Percentiles rank a stretch among this genome's conserved stretches.
phyloP scores from a whole-genome alignment of 1,139 yeast species.

The Kluyveromyces marxianus region DNA sequence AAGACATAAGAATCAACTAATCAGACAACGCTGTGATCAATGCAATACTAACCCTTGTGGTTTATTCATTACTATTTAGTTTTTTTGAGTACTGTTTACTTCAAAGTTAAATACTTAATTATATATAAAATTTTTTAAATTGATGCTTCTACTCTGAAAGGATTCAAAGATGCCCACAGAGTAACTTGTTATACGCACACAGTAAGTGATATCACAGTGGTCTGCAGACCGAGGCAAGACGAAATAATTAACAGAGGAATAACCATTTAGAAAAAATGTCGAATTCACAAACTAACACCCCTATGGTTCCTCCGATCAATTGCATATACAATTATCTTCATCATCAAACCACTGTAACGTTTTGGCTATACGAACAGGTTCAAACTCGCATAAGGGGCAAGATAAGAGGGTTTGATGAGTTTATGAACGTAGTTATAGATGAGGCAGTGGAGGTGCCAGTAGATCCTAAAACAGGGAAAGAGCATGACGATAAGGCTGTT shows the following conservation, averaged over 20 bases:
- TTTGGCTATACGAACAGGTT: slow-evolving; percentile 87
- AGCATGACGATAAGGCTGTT: slow-evolving; percentile 31
- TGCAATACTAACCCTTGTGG: neutral
- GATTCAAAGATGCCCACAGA: too few relatives aligned
- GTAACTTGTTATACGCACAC: too few relatives aligned
- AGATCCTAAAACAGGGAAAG: slow-evolving; percentile 30
- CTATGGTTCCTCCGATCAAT: slow-evolving; percentile 83
- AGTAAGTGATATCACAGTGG: too few relatives aligned
- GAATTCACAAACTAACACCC: neutral
- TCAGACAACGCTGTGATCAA: neutral
- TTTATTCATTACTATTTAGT: neutral
- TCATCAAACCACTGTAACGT: slow-evolving; percentile 67
- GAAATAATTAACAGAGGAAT: too few relatives aligned
- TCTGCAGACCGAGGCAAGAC: too few relatives aligned
- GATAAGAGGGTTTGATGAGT: slow-evolving; percentile 90
- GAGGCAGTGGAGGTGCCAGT: slow-evolving; percentile 68
- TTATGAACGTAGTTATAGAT: slow-evolving; percentile 92
- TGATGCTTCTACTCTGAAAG: too few relatives aligned
- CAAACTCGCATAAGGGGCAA: slow-evolving; percentile 73
- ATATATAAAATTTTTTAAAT: too few relatives aligned
- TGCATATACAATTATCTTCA: slow-evolving; percentile 82
- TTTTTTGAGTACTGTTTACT: neutral
- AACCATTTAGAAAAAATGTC: neutral
- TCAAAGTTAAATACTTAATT: too few relatives aligned
- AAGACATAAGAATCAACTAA: slow-evolving; percentile 12